These are phyloP conservation scores for Nitzschia sp. DNA, from an alignment of 108 stramenopile species.

Conservation along the genomic window DNA sequence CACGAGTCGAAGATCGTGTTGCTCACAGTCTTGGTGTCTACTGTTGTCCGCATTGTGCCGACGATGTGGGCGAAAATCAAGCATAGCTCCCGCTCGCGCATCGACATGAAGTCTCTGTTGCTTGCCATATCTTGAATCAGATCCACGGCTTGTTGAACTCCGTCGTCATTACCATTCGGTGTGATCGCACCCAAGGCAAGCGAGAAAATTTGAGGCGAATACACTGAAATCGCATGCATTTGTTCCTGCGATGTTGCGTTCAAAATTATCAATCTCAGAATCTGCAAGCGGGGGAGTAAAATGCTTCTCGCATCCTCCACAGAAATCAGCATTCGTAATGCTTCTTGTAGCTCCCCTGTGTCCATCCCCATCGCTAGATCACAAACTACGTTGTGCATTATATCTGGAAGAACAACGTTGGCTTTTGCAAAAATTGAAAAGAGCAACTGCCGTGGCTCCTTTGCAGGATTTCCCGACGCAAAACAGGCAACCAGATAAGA, in stretches of 20 bases:
- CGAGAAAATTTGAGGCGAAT: not conserved
- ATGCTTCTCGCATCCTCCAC: not conserved
- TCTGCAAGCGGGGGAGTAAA: not conserved
- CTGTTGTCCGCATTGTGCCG: conserved; percentile 19
- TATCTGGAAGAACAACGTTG: not conserved
- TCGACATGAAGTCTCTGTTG: conserved; percentile 49
- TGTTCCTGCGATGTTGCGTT: conserved; percentile 6
- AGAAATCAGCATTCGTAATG: conserved; percentile 11
- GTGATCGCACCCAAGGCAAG: conserved; percentile 4
- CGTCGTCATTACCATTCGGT: not conserved
- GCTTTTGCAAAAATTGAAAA: not conserved
- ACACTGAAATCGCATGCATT: conserved; percentile 7
- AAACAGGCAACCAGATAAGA: conserved; percentile 25
- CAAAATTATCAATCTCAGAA: conserved; percentile 20
- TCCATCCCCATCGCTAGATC: conserved; percentile 17
- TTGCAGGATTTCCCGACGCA: conserved; percentile 12
- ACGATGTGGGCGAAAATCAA: conserved; percentile 53
- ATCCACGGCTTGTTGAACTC: not conserved
- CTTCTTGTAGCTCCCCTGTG: conserved; percentile 6
- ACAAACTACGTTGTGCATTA: conserved; percentile 16
- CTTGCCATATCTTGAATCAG: conserved; percentile 49
- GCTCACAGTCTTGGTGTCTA: conserved; percentile 2
- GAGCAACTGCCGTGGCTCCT: not conserved
- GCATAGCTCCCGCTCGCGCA: conserved; percentile 64
- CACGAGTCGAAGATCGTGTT: conserved; percentile 43